These are phyloP conservation scores for Globisporangium cederbergense DNA, from an alignment of 352 stramenopile genomes.

Conservation along the genomic window DNA sequence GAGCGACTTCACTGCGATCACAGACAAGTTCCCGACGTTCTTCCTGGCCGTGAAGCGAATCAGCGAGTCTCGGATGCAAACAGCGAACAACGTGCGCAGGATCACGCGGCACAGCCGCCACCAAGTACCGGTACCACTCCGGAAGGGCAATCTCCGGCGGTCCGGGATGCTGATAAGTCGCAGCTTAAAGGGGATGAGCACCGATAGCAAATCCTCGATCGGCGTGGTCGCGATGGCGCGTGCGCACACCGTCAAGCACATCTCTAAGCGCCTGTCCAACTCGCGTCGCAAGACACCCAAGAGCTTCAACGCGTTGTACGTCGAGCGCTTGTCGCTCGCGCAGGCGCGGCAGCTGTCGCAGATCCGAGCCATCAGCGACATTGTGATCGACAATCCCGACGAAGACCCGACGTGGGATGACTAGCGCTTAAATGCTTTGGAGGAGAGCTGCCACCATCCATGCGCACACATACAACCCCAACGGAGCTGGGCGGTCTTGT, in stretches of 20 bases:
- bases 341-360: conserved; percentile 30
- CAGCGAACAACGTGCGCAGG: conserved; percentile 58
- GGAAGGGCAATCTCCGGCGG: neutral
- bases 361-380: conserved; percentile 28
- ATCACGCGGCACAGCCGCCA: conserved; percentile 54
- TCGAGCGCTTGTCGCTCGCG: conserved; percentile 33
- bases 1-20: conserved; percentile 49
- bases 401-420: conserved; percentile 24
- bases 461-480: no score
- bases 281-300: conserved; percentile 22
- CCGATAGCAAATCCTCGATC: neutral
- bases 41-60: conserved; percentile 61
- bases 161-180: neutral
- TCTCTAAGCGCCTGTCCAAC: conserved; percentile 19
- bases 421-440: neutral
- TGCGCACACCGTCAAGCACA: conserved; percentile 9
- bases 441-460: no score
- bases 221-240: conserved; percentile 18
- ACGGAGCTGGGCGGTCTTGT: neutral
- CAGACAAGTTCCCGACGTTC: conserved; percentile 70
- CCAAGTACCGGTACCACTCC: conserved; percentile 15
- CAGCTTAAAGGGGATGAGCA: neutral
- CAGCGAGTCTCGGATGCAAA: conserved; percentile 65
- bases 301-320: conserved; percentile 28
- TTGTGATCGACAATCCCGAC: conserved; percentile 21